Evolutionary conservation across 176 grass and related monocot species (phyloP), one percentile per base, ranked within the genome.

Genomic region (Triticum monococcum): DNA sequence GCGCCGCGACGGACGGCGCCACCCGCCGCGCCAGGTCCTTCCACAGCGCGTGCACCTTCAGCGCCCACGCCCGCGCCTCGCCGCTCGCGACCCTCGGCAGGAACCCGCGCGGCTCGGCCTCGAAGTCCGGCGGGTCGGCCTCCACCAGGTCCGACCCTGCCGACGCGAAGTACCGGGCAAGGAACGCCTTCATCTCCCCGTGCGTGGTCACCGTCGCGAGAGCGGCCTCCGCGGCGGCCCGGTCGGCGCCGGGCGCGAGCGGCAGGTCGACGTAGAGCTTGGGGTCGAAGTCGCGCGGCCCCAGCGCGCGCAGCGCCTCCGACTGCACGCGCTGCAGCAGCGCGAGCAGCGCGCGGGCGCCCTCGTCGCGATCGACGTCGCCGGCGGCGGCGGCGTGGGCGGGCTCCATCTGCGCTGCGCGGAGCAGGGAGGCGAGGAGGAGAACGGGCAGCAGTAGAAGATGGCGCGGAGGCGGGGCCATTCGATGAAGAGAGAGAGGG

Each of bases 221-320:
- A 22, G 91, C 93, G 46, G 75, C 73, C 12, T 43, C 86, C 71
- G 87, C 86, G 16, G 65, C 77, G 87, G 79, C 17, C 31, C 59
- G 85, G 75, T 87, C 78, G 63, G 78, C 57, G 32, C 88, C 80
- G 17, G 78, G 46, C 25, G 88, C 78, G 72, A 99, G 90, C 75
- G 97, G 94, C 46, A 99, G 89, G 77, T 96, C 97, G 56, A 99
- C 94, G 89, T 96, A 99, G 40, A 84, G 74, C 83, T 99, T 99
- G 50, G 94, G 89, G 80, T 99, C 97, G 94, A 99, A 99, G 75
- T 67, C 87, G 62, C 1, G 16, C 11, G 82, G 68, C 16, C 92
- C 94, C 40, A 94, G 50, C 8, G 38, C 63, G 5, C 73, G 41
- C 88, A 96, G 82, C 79, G 97, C 97, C 64, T 4, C 86, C 9